These are phyloP conservation scores for Arthrinium puccinioides DNA, from an alignment of 2,329 filamentous ascomycete genomes.

Conservation along the genomic window DNA sequence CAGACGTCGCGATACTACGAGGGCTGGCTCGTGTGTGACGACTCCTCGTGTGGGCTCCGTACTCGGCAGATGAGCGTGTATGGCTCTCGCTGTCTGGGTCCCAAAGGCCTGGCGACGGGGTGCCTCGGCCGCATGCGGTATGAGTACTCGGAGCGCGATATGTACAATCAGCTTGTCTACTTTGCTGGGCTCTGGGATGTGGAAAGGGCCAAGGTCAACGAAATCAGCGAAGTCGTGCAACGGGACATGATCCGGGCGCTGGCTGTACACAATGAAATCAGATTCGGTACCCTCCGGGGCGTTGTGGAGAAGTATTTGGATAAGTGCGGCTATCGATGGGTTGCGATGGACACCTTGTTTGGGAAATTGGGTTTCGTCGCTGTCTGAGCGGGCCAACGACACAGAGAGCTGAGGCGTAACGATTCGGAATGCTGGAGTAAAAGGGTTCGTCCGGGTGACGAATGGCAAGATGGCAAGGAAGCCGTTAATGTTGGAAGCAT, in stretches of 20 bases:
- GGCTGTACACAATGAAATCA: conserved; percentile 72
- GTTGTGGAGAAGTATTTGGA: conserved; percentile 79
- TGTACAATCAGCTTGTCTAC: conserved; percentile 94
- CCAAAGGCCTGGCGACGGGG: conserved; percentile 74
- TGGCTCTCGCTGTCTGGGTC: conserved; percentile 81
- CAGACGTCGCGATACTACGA: conserved; percentile 85
- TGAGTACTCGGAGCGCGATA: conserved; percentile 77
- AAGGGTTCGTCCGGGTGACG: too few relatives aligned
- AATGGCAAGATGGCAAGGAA: too few relatives aligned
- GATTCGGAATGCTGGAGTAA: too few relatives aligned
- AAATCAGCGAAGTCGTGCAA: conserved; percentile 24
- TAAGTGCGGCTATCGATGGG: conserved; percentile 87
- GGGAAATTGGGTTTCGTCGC: conserved; percentile 44
- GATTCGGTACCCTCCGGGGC: conserved; percentile 69
- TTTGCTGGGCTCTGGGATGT: conserved; percentile 81
- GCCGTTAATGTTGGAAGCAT: too few relatives aligned
- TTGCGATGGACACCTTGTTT: conserved; percentile 87
- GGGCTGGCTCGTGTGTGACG: conserved; percentile 85
- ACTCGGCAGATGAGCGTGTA: conserved; percentile 93
- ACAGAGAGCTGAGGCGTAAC: too few relatives aligned
- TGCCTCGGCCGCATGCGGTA: conserved; percentile 85
- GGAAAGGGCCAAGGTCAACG: conserved; percentile 59
- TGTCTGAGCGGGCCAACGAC: background rate
- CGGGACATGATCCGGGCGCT: conserved; percentile 62
- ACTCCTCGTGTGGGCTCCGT: conserved; percentile 75